Evolutionary conservation across 2,329 filamentous ascomycete genomes (phyloP), one percentile per base, ranked within the genome.

Genomic region (Cladosporium sp.): DNA sequence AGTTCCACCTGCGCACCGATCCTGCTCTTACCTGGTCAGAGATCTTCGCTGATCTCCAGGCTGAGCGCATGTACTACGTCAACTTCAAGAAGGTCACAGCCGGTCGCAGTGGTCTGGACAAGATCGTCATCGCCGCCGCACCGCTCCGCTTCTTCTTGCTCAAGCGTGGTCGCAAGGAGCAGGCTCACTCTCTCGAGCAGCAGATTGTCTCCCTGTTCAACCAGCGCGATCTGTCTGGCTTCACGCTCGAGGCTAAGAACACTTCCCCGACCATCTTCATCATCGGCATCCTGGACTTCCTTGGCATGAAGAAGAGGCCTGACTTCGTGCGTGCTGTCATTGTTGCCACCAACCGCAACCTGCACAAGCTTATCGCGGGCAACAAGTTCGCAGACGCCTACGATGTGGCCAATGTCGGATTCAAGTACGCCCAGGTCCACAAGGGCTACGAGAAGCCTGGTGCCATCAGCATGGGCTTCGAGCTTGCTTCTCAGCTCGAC

Each of bases 381-480:
- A 78, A 77, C 61, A 77, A 81, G 58, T 78, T 80, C 59, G 70
- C 72, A 12, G 75, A 79, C 26, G 81, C 82, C 0, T 74, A 80
- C 49, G 79, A 80, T n/a, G 78, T 83, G 8, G 81, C 79, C 3
- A 77, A 76, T 55, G 79, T 78, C 59, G 78, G 78, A 1, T 82
- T 82, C 73, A 73, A 75, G 21, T 83, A 84, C 68, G 79, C 79
- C 4, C 73, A 78, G 57, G 72, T 75, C 30, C 79, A 81, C 62
- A 75, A 76, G 28, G 78, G 81, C 47, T 84, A 84, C 68, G 74
- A 78, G 44, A 73, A 74, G 34, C 67, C 75, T 1, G 71, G 75
- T 21, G 78, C 77, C 61, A 79, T 83, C 59, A 76, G 76, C 21
- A 77, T 79, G 61, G 82, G 81, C 18, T 83, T 83, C 74, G 78